Evolutionary conservation across 805 yeast genomes (phyloP), one percentile per base, ranked within the genome.

Genomic region (Ogataea kodamae): DNA sequence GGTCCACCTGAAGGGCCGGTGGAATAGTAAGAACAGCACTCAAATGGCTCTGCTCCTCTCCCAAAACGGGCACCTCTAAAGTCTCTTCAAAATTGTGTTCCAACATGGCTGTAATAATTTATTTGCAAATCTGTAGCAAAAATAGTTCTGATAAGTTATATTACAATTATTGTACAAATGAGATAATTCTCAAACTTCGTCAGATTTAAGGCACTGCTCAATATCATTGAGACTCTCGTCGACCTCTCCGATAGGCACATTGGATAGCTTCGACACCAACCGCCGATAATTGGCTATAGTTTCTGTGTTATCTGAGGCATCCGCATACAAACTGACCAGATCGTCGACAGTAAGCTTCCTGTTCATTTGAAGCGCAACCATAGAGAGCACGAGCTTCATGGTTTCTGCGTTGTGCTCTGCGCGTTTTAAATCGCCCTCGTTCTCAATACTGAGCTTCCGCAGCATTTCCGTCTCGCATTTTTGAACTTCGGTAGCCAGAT

Each of bases 251-350:
- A 78, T 69, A 8, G 74, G 74, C 37, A 83, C 71, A 25, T 78
- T 85, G 30, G 88, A 79, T 43, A 86, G 74, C 32, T 74, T 70
- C 35, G 86, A 72, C 29, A 82, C 79, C 53, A 82, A 67, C 46
- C 78, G 70, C 43, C 86, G 64, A 61, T 81, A 83, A 47, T 78
- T 78, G 49, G 74, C 75, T 61, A 81, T 78, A 46, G 72, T 76
- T 15, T 66, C 62, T 35, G 72, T 76, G 42, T 71, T 55, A 12
- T 64, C 40, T 60, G 76, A 56, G 37, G 72, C 55, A 35, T 55
- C 59, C 1, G 67, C 59, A 30, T 48, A 49, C 15, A 58, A 33
- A 23, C 47, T 43, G 14, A 59, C 57, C 11, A 69, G 57, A 17
- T 73, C 70, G 48, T 70, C 65, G 6, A 79, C 71, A 10, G 85